Conservation (phyloP, 805 yeast genomes). For the Lipomyces anomalus region DNA sequence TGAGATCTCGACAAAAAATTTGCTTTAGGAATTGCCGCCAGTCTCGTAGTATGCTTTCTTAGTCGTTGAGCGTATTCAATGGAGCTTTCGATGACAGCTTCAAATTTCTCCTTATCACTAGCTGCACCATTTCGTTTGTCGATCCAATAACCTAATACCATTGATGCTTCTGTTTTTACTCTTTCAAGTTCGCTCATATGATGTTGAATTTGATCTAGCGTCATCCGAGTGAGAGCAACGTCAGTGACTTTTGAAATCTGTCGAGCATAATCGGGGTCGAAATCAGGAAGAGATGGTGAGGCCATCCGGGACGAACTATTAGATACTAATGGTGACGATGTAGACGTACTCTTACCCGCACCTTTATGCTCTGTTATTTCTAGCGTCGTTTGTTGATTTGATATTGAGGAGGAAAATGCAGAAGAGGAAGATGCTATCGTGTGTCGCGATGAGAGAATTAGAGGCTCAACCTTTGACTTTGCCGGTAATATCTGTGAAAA, state of each 20-base stretch:
- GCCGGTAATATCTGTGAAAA: slow-evolving; percentile 33
- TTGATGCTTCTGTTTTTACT: slow-evolving; percentile 38
- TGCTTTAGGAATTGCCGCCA: slow-evolving; percentile 21
- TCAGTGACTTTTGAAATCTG: slow-evolving; percentile 33
- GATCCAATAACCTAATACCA: slow-evolving; percentile 47
- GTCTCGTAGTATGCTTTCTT: slow-evolving; percentile 39
- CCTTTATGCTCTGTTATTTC: no score
- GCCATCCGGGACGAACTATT: background rate
- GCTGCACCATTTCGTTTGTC: slow-evolving; percentile 44
- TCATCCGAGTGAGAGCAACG: slow-evolving; percentile 36
- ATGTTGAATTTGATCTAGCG: slow-evolving; percentile 35
- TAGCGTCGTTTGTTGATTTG: no score
- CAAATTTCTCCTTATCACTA: slow-evolving; percentile 70
- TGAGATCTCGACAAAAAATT: slow-evolving; percentile 8
- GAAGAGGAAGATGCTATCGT: no score
- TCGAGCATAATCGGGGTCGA: slow-evolving; percentile 24
- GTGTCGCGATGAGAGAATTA: slow-evolving; percentile 23
- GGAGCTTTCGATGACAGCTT: slow-evolving; percentile 80
- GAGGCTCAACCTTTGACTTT: slow-evolving; percentile 25
- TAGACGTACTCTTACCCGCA: no score
- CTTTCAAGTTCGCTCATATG: slow-evolving; percentile 35
- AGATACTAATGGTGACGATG: background rate
- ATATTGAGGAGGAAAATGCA: no score
- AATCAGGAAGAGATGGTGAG: slow-evolving; percentile 7
- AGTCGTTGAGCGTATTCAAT: slow-evolving; percentile 85